phyloP scores from a whole-genome alignment of 768 basidiomycete species.

The Naganishia friedmannii region DNA sequence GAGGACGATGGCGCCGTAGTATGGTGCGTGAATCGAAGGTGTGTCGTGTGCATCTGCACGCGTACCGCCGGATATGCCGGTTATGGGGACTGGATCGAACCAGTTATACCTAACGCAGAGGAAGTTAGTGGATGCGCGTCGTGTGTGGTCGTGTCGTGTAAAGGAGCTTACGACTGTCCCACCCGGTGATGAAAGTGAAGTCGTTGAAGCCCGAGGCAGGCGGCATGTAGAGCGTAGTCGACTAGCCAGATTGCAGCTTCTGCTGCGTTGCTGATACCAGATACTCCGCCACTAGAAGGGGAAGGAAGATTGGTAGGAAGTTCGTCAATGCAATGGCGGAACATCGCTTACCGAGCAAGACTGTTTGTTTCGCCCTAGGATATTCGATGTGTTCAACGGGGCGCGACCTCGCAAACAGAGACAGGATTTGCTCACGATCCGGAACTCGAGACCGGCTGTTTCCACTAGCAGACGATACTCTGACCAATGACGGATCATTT shows the following conservation, averaged over 20 bases:
- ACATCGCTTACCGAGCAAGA: not conserved
- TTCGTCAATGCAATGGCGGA: not conserved
- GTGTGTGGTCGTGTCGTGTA: no score
- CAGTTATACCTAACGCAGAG: slow-evolving; percentile 24
- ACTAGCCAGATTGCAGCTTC: slow-evolving; percentile 35
- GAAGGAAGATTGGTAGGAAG: not conserved
- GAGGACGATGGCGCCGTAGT: slow-evolving; percentile 32
- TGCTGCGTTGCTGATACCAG: slow-evolving; percentile 29
- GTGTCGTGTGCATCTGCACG: slow-evolving; percentile 14
- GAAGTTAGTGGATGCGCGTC: not conserved
- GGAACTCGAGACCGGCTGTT: not conserved
- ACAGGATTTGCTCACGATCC: not conserved
- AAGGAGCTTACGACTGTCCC: slow-evolving; percentile 21
- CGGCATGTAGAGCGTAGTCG: slow-evolving; percentile 33
- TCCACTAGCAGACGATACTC: not conserved
- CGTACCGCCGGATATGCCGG: slow-evolving; percentile 27
- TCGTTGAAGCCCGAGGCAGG: slow-evolving; percentile 30
- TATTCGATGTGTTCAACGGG: not conserved
- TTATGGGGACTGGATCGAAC: slow-evolving; percentile 30
- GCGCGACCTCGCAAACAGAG: no score
- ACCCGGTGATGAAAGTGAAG: slow-evolving; percentile 35
- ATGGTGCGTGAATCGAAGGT: slow-evolving; percentile 33
- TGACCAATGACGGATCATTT: not conserved
- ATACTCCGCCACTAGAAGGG: slow-evolving; percentile 23
- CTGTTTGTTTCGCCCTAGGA: not conserved